Conservation (phyloP, 2,329 filamentous ascomycete species). For the Madurella mycetomatis region DNA sequence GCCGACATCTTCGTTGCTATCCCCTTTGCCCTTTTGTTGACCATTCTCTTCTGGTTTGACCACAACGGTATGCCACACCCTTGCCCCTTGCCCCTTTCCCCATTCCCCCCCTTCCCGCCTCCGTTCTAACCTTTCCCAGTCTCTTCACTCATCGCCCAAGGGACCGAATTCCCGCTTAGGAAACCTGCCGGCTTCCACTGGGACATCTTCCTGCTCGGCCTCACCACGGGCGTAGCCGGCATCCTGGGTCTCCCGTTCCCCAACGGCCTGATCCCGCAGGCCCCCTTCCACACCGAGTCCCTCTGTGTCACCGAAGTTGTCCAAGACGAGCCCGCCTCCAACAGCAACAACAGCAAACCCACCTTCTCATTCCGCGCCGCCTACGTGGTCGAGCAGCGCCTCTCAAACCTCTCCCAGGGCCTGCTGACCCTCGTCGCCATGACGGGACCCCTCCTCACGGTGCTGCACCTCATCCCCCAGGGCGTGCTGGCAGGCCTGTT, state of each 20-base stretch:
- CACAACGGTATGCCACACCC: conserved; percentile 62
- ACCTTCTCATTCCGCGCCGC: conserved; percentile 45
- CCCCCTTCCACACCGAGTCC: conserved; percentile 74
- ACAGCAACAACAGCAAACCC: neutral
- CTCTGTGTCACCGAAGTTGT: conserved; percentile 65
- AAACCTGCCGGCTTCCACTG: conserved; percentile 84
- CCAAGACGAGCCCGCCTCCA: conserved; percentile 26
- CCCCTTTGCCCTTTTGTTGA: conserved; percentile 80
- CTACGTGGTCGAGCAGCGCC: conserved; percentile 72
- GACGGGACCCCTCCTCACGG: conserved; percentile 67
- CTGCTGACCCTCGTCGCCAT: conserved; percentile 75
- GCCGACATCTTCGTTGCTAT: conserved; percentile 76
- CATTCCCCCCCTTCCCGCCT: neutral
- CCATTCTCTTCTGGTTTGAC: conserved; percentile 84
- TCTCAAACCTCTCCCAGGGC: conserved; percentile 74
- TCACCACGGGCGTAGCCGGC: conserved; percentile 71
- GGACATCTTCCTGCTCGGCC: conserved; percentile 75
- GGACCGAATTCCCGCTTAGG: conserved; percentile 73
- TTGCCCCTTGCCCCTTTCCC: neutral
- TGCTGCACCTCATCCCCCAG: conserved; percentile 73
- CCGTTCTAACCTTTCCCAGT: conserved; percentile 43
- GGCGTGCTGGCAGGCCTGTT: conserved; percentile 76
- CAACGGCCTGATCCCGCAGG: conserved; percentile 79
- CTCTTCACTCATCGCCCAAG: conserved; percentile 76
- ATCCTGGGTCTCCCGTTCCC: conserved; percentile 75